A percentile compares a stretch with the other conserved stretches of the same genome.
These are phyloP conservation scores for Insectozyma bohioensis DNA, from an alignment of 1,139 yeast species.

Conservation along the genomic window DNA sequence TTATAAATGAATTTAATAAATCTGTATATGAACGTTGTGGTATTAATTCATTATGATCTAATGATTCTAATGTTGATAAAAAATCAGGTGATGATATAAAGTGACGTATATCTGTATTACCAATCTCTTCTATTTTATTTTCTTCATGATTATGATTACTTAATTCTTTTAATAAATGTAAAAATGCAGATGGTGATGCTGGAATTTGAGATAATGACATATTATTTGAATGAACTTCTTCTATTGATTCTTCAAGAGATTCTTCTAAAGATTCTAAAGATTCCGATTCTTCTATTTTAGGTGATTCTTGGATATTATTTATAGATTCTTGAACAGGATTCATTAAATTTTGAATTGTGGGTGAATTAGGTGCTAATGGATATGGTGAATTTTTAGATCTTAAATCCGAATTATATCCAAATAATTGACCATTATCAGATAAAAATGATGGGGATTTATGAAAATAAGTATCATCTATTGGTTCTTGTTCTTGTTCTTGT, in stretches of 20 bases:
- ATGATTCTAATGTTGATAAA: conserved; percentile 11
- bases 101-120: conserved; percentile 9
- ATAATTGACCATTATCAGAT: conserved; percentile 6
- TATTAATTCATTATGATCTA: conserved; percentile 7
- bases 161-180: conserved; percentile 22
- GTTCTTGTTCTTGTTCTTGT: not conserved
- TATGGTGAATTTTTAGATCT: conserved; percentile 7
- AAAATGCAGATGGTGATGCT: conserved; percentile 20
- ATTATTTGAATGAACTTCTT: not conserved
- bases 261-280: too few species aligned
- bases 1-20: conserved; percentile 18
- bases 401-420: conserved; percentile 10
- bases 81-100: conserved; percentile 12
- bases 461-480: not conserved
- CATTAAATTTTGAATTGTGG: conserved; percentile 15
- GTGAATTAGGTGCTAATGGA: conserved; percentile 13
- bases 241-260: too few species aligned
- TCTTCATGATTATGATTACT: conserved; percentile 7
- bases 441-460: conserved; percentile 1
- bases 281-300: too few species aligned
- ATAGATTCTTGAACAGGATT: conserved; percentile 10
- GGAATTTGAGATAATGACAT: conserved; percentile 6
- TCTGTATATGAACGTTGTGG: conserved; percentile 13
- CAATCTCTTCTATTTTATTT: conserved; percentile 8
- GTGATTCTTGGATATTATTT: not conserved